Conservation (phyloP, 176 grass and related monocot genomes). For the Carex parvula region DNA sequence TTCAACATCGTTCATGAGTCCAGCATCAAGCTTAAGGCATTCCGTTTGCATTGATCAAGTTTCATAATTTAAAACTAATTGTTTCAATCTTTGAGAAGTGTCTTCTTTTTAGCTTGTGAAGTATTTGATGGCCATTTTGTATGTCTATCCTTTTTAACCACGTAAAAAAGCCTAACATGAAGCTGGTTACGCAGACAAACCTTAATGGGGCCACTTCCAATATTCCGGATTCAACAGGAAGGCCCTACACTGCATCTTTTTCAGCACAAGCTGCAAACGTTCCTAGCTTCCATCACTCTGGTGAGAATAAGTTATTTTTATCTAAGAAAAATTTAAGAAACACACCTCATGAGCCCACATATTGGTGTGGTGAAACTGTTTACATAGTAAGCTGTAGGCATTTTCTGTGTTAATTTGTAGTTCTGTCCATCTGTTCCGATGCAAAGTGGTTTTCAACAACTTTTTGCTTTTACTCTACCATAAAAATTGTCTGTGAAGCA, state of each 20-base stretch:
- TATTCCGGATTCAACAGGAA: conserved; percentile 76
- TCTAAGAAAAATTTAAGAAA: conserved; percentile 1
- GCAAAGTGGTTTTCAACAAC: neutral
- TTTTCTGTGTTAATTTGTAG: neutral
- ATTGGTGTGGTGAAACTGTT: neutral
- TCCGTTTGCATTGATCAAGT: neutral
- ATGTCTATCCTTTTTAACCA: conserved; percentile 13
- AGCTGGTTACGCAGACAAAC: conserved; percentile 49
- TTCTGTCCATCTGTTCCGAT: neutral
- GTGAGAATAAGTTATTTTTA: conserved; percentile 40
- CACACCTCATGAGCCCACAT: neutral
- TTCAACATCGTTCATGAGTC: neutral
- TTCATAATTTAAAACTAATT: neutral
- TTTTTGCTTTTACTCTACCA: neutral
- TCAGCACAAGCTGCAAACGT: conserved; percentile 67
- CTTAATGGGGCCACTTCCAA: conserved; percentile 69
- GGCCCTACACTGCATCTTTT: conserved; percentile 69
- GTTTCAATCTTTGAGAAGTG: conserved; percentile 21
- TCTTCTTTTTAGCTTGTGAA: neutral
- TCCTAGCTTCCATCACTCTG: conserved; percentile 83
- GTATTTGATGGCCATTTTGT: neutral
- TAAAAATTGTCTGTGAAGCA: neutral
- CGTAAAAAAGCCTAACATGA: conserved; percentile 6
- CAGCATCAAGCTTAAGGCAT: neutral
- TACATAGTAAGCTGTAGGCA: neutral